These are phyloP conservation scores for Hygrophila difformis DNA, from an alignment of 257 asterid species.

Conservation along the genomic window DNA sequence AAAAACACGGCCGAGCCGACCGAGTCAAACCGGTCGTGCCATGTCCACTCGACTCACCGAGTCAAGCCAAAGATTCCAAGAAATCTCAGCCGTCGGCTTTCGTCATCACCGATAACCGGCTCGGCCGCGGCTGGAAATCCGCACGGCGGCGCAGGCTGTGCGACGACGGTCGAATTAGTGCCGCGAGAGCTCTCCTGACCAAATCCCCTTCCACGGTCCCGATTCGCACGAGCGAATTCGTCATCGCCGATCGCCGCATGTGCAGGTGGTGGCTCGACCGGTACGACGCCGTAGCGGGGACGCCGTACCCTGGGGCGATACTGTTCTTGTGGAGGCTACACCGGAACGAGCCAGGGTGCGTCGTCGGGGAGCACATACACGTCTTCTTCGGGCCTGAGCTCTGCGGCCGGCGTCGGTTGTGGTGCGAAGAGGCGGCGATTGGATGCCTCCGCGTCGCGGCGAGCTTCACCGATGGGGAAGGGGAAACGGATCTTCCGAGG, in stretches of 20 bases:
- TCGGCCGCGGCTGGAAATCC: conserved; percentile 18
- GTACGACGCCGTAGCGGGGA: conserved; percentile 13
- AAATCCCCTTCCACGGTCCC: conserved; percentile 34
- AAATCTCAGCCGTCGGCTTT: no score
- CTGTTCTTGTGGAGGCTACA: conserved; percentile 22
- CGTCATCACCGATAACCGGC: conserved; percentile 20
- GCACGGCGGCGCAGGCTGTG: conserved; percentile 31
- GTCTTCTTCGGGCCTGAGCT: conserved; percentile 13
- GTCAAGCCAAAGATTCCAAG: no score
- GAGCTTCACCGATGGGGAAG: conserved; percentile 47
- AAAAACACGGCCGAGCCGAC: no score
- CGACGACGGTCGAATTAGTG: conserved; percentile 28
- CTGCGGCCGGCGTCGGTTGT: conserved; percentile 14
- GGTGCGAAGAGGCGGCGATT: conserved; percentile 13
- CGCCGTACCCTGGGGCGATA: neutral
- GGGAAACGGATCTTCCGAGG: conserved; percentile 38
- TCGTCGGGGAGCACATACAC: conserved; percentile 24
- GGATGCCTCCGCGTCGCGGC: conserved; percentile 42
- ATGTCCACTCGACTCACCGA: no score
- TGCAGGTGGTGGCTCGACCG: no score
- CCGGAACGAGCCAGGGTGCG: conserved; percentile 25
- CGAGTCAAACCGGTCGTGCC: no score
- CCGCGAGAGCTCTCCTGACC: conserved; percentile 24
- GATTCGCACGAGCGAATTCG: conserved; percentile 31
- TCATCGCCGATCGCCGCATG: conserved; percentile 33